These are phyloP conservation scores for Colletotrichum sp. DNA, from an alignment of 2,329 filamentous ascomycete species.

Conservation along the genomic window DNA sequence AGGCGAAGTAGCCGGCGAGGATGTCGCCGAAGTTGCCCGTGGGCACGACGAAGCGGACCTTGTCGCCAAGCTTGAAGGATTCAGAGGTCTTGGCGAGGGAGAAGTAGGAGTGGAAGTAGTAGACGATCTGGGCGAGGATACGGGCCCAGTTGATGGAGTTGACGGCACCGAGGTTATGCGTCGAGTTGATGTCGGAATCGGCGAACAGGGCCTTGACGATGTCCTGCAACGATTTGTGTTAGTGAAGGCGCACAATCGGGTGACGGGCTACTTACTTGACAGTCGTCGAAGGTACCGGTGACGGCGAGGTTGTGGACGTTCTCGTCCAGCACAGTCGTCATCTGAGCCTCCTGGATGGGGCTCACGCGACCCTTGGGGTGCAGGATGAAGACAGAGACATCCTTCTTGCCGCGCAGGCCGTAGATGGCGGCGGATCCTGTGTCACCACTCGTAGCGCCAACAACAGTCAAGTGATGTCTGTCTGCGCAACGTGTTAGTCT, in stretches of 20 bases:
- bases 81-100: constrained; percentile 66
- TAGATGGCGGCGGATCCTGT: constrained; percentile 97
- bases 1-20: constrained; percentile 90
- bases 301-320: constrained; percentile 95
- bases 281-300: constrained; percentile 93
- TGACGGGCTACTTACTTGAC: constrained; percentile 66
- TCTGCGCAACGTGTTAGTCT: constrained; percentile 45
- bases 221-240: constrained; percentile 56
- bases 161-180: constrained; percentile 86
- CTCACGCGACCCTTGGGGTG: constrained; percentile 90
- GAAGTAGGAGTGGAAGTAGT: constrained; percentile 97
- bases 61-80: constrained; percentile 67
- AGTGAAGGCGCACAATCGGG: background rate
- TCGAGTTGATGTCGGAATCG: constrained; percentile 82
- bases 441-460: constrained; percentile 86
- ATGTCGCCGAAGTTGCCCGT: constrained; percentile 98
- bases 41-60: constrained; percentile 86
- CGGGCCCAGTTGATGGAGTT: constrained; percentile 98
- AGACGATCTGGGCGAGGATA: constrained; percentile 95
- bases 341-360: constrained; percentile 93
- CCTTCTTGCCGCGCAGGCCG: constrained; percentile 91
- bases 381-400: constrained; percentile 95
- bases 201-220: constrained; percentile 93
- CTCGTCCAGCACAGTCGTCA: constrained; percentile 89
- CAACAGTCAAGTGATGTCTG: constrained; percentile 82